Evolutionary conservation across 306 rosid genomes (phyloP), one percentile per base, ranked within the genome.

Genomic region (Prunus dulcis): DNA sequence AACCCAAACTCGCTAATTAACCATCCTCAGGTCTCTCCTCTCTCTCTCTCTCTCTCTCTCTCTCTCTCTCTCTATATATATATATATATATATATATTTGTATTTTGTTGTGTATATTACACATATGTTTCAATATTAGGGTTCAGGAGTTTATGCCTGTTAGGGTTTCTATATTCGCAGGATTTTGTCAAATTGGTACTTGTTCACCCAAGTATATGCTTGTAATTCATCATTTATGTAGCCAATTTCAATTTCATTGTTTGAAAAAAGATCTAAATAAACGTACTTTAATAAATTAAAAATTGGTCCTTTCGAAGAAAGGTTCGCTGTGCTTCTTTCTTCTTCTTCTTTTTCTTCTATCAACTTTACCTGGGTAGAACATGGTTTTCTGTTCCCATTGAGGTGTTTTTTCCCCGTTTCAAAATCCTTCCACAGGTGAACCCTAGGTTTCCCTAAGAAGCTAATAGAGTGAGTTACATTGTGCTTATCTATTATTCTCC

Each of bases 21-120:
- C 76, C 47, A 20, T 51, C 57, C 41, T 20, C 12, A 18, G 77
- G 69, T 80, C 30, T 13, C 15, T 25, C 67, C 66, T 68, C 14
- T 51, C 15, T 71, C 4, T 32, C 34, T 12, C 3, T 34, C 49
- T 34, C 69, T 28, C 49, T 12, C 41, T 32, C 67, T 12, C 34
- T 23, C 58, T 32, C 66, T 68, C 20, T 34, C 14, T 60, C 17
- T 71, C 11, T 32, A 38, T n/a, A n/a, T n/a, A n/a, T n/a, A n/a
- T n/a, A n/a, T n/a, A n/a, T n/a, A n/a, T n/a, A n/a, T n/a, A n/a
- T n/a, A n/a, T n/a, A n/a, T 22, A 45, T 23, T 23, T 22, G 4
- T n/a, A 23, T n/a, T 17, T 0, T 45, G 47, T 1, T 18, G 18
- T 71, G 0, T 41, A 8, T 58, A 34, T 6, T 34, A 34, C 41